Base-by-base conservation (phyloP, 257 asterid species). In the Pogostemon cablin region DNA sequence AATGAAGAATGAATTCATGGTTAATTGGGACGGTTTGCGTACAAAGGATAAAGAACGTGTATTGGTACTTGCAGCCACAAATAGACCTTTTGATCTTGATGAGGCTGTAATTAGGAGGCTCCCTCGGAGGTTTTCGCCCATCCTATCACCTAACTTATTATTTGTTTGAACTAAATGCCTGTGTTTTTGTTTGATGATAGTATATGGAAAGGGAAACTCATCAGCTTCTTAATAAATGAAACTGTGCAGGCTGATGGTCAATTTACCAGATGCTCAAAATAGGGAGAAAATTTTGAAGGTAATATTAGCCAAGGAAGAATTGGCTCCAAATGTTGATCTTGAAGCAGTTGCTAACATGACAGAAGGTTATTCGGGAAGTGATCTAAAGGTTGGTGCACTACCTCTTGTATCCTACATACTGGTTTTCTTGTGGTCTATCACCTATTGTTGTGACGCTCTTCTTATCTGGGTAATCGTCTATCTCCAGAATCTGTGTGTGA, bases 81-180 rank as follows among this genome's bases (percentile, higher is more conserved):
- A 92, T 75, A 86, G 98, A 69, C 96, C 98, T 65, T 92, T 92
- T 42, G 96, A 92, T 84, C 98, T 92, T 68, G 98, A 92, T 12
- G 98, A 89, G 83, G 96, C 98, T 75, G 98, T 89, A 62, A 92
- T 92, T 68, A 85, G 98, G 87, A 92, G 96, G 93, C 96, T 92
- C 73, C 98, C 96, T 15, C 73, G 98, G 71, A 87, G 98, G 98
- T 88, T 47, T 54, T 65, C 2, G 32, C 32, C 32, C 32, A 25
- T 25, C 9, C 62, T 8, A 42, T 66, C 68, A 11, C 53, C 73
- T 72, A 58, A 67, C 57, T 58, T 20, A 68, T 46, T 72, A 37
- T 4, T 34, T 69, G 62, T 57, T 73, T 53, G 3, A 57, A 46
- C 42, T 3, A 3, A 6, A 52, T 11, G 17, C 32, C 32, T 25